A percentile compares a stretch with the other conserved stretches of the same genome.
Evolutionary conservation across 2,329 filamentous ascomycete genomes (phyloP).

Genomic region (Gnomoniopsis smithogilvyi): DNA sequence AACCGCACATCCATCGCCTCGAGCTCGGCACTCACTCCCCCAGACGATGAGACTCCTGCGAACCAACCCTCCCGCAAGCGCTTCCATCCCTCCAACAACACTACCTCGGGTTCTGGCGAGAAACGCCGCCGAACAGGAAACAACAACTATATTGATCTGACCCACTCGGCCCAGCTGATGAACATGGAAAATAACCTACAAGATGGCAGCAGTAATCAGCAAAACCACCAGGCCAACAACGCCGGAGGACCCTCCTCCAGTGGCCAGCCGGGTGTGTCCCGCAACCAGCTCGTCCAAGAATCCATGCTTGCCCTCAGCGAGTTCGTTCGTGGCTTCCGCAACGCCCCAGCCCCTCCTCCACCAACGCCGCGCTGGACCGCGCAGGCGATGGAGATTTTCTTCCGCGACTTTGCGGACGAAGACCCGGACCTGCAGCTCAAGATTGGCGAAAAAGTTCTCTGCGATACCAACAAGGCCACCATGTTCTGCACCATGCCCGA

Average conservation of each 20-base stretch:
- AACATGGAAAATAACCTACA: constrained; percentile 8
- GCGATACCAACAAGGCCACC: constrained; percentile 59
- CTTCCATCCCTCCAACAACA: constrained; percentile 24
- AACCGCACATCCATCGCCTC: constrained; percentile 37
- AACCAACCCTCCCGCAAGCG: constrained; percentile 39
- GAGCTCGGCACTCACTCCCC: constrained; percentile 50
- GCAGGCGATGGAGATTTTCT: constrained; percentile 57
- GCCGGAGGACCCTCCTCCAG: constrained; percentile 2
- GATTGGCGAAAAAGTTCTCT: constrained; percentile 55
- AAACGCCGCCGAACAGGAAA: constrained; percentile 34
- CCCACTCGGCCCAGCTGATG: constrained; percentile 15
- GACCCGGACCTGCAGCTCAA: constrained; percentile 57
- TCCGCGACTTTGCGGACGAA: constrained; percentile 54
- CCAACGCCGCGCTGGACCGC: constrained; percentile 50
- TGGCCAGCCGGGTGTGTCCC: constrained; percentile 21
- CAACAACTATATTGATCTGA: constrained; percentile 19
- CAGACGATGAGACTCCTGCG: constrained; percentile 44
- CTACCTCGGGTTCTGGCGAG: constrained; percentile 20
- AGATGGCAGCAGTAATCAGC: background rate
- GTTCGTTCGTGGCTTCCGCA: constrained; percentile 25
- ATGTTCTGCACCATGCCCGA: constrained; percentile 61
- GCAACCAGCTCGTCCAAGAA: constrained; percentile 21
- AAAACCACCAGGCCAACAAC: background rate
- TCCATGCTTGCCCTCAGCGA: constrained; percentile 25
- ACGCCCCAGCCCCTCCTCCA: constrained; percentile 36